phyloP scores from a whole-genome alignment of 108 stramenopile species.

The Pseudonitzschia pungens region DNA sequence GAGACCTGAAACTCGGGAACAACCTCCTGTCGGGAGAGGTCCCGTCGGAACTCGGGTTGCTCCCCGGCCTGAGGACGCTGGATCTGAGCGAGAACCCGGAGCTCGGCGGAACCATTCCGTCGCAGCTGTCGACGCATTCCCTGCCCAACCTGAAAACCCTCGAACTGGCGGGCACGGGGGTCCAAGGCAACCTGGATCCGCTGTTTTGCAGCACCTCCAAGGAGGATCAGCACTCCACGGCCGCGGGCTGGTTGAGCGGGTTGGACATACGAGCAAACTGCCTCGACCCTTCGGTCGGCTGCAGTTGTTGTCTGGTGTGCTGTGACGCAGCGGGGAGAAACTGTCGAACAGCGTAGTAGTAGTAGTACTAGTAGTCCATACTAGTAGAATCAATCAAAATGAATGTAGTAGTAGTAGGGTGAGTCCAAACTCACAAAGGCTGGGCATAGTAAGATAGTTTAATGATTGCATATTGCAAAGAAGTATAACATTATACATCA shows the following conservation, averaged over 20 bases:
- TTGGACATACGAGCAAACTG: slow-evolving; percentile 16
- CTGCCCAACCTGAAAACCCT: neutral
- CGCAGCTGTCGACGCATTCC: neutral
- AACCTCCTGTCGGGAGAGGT: neutral
- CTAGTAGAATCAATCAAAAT: no score
- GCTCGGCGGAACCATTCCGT: neutral
- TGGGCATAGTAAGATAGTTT: no score
- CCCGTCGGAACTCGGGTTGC: slow-evolving; percentile 14
- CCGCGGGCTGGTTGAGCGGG: neutral
- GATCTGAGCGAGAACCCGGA: neutral
- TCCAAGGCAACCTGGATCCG: slow-evolving; percentile 12
- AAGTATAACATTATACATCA: no score
- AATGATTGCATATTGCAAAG: no score
- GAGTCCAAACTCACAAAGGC: no score
- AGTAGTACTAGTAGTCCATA: no score
- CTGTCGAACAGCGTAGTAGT: neutral
- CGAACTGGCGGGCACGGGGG: slow-evolving; percentile 10
- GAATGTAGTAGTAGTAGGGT: no score
- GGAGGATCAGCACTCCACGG: neutral
- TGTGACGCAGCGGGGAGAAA: slow-evolving; percentile 19
- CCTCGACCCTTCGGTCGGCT: slow-evolving; percentile 1
- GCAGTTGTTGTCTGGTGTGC: slow-evolving; percentile 22
- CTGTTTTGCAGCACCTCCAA: slow-evolving; percentile 3
- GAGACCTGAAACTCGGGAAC: neutral
- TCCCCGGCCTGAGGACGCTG: neutral